Evolutionary conservation across 192 early-diverging fungal species (phyloP), one percentile per base, ranked within the genome.

Genomic region (Backusella westeae): DNA sequence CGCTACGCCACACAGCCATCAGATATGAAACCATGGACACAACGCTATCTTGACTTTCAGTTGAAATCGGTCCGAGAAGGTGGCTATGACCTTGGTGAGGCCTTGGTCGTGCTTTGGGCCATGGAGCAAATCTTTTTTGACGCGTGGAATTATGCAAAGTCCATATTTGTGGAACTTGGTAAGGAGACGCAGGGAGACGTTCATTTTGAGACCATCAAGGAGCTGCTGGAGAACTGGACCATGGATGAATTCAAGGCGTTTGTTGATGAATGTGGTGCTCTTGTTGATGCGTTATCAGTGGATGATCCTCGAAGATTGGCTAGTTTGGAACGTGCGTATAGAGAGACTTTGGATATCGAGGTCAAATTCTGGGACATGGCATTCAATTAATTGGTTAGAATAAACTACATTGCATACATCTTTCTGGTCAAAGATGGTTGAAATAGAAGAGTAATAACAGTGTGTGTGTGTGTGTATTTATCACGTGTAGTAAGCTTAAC

Each of bases 111-210:
- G 15, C 44, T 78, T 4, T 78, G 77, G 77, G 77, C 77, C 1
- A 78, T 78, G 77, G 77, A 78, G 32, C 32, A 34, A 2, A 67
- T 78, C 6, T 77, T 77, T 42, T 77, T 72, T 34, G 72, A 78
- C 29, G 77, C 77, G 38, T 78, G 77, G 77, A 46, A 42, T n/a
- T 26, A 78, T 49, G 77, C 77, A 42, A 49, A 49, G 34, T 67
- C 77, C 9, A 6, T 74, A n/a, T 46, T 69, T 10, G 38, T 10
- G 7, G 17, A 67, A n/a, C 65, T 67, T 4, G 38, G 21, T 17
- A 17, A 69, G 6, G 29, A 75, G 7, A 49, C 17, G n/a, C 6
- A 2, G 1, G 38, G 66, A 29, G 4, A 39, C 34, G 9, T 23
- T 53, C 73, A 75, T 52, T 41, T 75, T 6, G 35, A 75, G n/a